Conservation (phyloP, 164 flowering plant species). For the Umbellularia californica region DNA sequence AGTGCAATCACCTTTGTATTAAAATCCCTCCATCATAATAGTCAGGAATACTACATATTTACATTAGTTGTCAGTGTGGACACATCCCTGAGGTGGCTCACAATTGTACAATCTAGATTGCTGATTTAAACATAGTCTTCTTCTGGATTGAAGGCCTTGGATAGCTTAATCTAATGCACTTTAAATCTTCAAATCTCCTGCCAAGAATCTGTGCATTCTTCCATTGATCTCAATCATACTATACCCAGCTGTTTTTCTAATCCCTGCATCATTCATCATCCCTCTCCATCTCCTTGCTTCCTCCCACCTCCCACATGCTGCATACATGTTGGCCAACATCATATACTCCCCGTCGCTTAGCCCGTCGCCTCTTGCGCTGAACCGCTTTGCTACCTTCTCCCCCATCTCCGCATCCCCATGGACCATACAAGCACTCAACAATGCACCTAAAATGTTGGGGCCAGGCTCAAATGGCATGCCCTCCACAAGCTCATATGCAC, state of each 20-base stretch:
- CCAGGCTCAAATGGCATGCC: conserved; percentile 42
- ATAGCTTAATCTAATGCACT: too few relatives aligned
- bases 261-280: conserved; percentile 37
- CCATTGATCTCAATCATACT: conserved; percentile 34
- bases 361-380: conserved; percentile 1
- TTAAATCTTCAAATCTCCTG: conserved; percentile 20
- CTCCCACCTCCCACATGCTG: conserved; percentile 31
- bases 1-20: too few relatives aligned
- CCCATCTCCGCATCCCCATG: conserved; percentile 32
- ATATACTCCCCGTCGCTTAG: conserved; percentile 40
- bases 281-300: conserved; percentile 38
- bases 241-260: conserved; percentile 37
- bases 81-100: too few relatives aligned
- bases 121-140: too few relatives aligned
- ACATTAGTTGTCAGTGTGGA: too few relatives aligned
- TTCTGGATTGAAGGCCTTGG: too few relatives aligned
- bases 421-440: conserved; percentile 35
- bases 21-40: too few relatives aligned
- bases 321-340: conserved; percentile 42
- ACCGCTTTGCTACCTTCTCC: conserved; percentile 19
- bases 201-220: conserved; percentile 25
- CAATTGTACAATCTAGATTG: too few relatives aligned
- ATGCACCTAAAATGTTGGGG: conserved; percentile 28
- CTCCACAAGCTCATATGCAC: conserved; percentile 24
- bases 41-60: too few relatives aligned